Conservation (phyloP, 1,139 yeast species). For the Pichia sp. region DNA sequence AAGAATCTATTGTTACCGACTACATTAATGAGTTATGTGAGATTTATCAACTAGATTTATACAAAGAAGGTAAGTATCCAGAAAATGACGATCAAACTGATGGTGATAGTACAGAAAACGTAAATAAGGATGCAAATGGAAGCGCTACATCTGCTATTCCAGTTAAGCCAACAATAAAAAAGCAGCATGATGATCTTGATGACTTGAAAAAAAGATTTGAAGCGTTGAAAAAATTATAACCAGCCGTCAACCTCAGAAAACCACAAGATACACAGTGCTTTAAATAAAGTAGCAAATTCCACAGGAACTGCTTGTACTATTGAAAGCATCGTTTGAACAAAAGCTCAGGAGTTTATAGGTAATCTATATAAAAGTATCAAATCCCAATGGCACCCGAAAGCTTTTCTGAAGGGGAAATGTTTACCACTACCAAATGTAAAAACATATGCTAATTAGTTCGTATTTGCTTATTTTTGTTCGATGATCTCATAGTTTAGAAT, state of each 20-base stretch:
- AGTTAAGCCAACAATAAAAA: constrained; percentile 16
- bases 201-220: constrained; percentile 47
- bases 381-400: too few relatives aligned
- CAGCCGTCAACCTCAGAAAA: background rate
- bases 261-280: too few relatives aligned
- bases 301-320: too few relatives aligned
- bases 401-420: too few relatives aligned
- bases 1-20: constrained; percentile 39
- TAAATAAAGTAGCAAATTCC: too few relatives aligned
- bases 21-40: constrained; percentile 19
- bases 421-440: too few relatives aligned
- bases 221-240: constrained; percentile 31
- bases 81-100: constrained; percentile 21
- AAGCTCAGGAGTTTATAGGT: too few relatives aligned
- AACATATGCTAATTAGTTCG: too few relatives aligned
- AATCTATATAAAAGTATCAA: too few relatives aligned
- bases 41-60: constrained; percentile 37
- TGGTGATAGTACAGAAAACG: constrained; percentile 18
- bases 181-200: constrained; percentile 16
- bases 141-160: background rate
- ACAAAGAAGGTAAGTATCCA: constrained; percentile 38
- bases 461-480: too few relatives aligned
- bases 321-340: too few relatives aligned
- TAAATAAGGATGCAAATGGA: constrained; percentile 11
- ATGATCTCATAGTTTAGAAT: too few relatives aligned